Percentiles rank a stretch among this genome's conserved stretches.
Evolutionary conservation across 202 grass and related monocot genomes (phyloP).

Genomic region (Cymbopogon flexuosus): DNA sequence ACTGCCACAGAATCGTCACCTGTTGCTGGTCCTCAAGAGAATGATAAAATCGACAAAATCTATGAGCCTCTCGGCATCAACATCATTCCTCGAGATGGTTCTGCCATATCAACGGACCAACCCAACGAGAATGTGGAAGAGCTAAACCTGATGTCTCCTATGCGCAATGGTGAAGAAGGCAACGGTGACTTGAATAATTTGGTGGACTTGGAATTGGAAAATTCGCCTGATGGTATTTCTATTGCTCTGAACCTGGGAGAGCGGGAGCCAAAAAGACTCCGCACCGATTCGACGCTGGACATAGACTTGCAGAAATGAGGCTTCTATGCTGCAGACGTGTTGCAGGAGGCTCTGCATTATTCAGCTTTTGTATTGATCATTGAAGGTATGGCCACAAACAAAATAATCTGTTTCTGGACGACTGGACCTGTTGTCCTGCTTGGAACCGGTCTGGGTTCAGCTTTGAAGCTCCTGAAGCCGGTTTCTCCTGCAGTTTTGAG

Average conservation of each 20-base stretch:
- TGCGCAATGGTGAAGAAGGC: constrained; percentile 32
- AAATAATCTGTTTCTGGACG: neutral
- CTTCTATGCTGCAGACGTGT: neutral
- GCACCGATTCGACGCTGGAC: constrained; percentile 34
- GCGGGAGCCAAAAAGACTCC: constrained; percentile 47
- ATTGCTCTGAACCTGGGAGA: constrained; percentile 56
- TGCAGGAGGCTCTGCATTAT: neutral
- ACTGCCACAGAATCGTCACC: constrained; percentile 52
- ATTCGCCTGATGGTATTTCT: constrained; percentile 43
- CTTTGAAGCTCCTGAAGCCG: constrained; percentile 10
- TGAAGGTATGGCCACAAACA: constrained; percentile 5
- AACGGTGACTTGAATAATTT: constrained; percentile 34
- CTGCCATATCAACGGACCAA: constrained; percentile 15
- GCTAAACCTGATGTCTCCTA: constrained; percentile 55
- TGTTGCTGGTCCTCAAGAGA: constrained; percentile 31
- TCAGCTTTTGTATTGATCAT: constrained; percentile 11
- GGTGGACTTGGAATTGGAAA: constrained; percentile 12
- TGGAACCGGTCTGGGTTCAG: neutral
- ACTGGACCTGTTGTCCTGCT: constrained; percentile 1
- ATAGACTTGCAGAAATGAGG: constrained; percentile 52
- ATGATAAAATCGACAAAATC: constrained; percentile 47
- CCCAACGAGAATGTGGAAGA: constrained; percentile 56
- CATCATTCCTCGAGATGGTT: constrained; percentile 33
- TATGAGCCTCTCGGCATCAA: constrained; percentile 47
- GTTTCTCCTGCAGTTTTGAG: constrained; percentile 13